Evolutionary conservation across 805 yeast genomes (phyloP).

Genomic region (Maudiozyma serrabonitensis): DNA sequence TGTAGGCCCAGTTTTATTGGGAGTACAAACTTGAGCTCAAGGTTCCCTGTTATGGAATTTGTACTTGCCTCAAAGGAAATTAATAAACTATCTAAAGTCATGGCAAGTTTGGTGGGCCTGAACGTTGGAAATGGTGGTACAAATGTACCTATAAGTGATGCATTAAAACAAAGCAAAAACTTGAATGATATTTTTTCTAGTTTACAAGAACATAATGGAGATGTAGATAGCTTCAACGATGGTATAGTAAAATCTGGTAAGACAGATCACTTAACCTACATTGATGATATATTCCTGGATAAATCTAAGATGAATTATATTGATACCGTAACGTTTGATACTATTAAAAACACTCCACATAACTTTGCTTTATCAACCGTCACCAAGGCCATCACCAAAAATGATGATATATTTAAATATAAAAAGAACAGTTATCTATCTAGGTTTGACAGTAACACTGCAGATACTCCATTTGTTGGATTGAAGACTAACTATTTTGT

Average conservation of each 20-base stretch:
- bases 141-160: too few relatives aligned
- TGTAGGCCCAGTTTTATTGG: not conserved
- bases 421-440: not conserved
- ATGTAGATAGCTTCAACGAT: too few relatives aligned
- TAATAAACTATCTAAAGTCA: not conserved
- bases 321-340: not conserved
- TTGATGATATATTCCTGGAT: not conserved
- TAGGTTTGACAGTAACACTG: too few relatives aligned
- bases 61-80: constrained; percentile 2
- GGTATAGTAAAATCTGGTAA: too few relatives aligned
- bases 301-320: not conserved
- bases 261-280: too few relatives aligned
- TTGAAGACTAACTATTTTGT: not conserved
- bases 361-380: not conserved
- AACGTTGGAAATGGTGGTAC: too few relatives aligned
- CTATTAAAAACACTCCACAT: not conserved
- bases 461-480: not conserved
- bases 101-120: constrained; percentile 1
- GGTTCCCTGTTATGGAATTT: not conserved
- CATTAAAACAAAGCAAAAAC: too few relatives aligned
- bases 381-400: not conserved
- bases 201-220: too few relatives aligned
- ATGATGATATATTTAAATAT: not conserved
- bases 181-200: too few relatives aligned
- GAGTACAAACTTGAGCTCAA: not conserved